These are phyloP conservation scores for Penicillium herquei DNA, from an alignment of 495 filamentous ascomycete species.

Conservation along the genomic window DNA sequence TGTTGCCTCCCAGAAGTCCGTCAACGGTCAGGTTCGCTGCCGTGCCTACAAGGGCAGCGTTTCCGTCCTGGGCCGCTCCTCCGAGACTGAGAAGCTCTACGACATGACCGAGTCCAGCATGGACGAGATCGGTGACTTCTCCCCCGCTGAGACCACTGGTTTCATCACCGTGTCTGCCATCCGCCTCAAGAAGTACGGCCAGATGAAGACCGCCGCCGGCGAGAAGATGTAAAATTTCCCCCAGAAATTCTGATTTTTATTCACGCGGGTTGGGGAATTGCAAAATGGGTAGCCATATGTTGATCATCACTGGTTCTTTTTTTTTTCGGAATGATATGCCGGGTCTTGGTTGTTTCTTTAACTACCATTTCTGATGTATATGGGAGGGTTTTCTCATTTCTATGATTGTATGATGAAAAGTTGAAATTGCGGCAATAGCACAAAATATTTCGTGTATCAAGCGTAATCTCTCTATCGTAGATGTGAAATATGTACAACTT, in stretches of 20 bases:
- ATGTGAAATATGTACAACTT: not conserved
- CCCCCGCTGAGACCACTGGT: slow-evolving; percentile 68
- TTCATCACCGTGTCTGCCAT: slow-evolving; percentile 84
- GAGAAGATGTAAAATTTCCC: slow-evolving; percentile 31
- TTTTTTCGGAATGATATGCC: slow-evolving; percentile 8
- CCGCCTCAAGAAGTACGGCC: slow-evolving; percentile 86
- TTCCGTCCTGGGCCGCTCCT: slow-evolving; percentile 71
- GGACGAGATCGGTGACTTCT: slow-evolving; percentile 84
- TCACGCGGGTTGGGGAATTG: not conserved
- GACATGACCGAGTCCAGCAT: slow-evolving; percentile 75
- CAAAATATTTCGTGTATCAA: not conserved
- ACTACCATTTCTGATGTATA: slow-evolving; percentile 13
- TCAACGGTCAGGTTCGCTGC: slow-evolving; percentile 69
- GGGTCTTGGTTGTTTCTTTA: slow-evolving; percentile 2
- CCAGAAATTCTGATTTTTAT: not conserved
- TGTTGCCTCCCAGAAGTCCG: slow-evolving; percentile 66
- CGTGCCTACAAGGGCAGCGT: slow-evolving; percentile 75
- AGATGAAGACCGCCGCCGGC: slow-evolving; percentile 63
- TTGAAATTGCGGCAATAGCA: slow-evolving; percentile 5
- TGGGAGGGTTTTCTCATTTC: slow-evolving; percentile 9
- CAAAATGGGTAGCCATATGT: slow-evolving; percentile 17
- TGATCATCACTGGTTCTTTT: slow-evolving; percentile 25
- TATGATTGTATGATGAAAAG: slow-evolving; percentile 34
- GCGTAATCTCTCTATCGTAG: not conserved
- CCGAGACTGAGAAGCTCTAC: slow-evolving; percentile 83